Base-by-base conservation (phyloP, 2,329 filamentous ascomycete genomes). In the Stachybotrys chartarum region DNA sequence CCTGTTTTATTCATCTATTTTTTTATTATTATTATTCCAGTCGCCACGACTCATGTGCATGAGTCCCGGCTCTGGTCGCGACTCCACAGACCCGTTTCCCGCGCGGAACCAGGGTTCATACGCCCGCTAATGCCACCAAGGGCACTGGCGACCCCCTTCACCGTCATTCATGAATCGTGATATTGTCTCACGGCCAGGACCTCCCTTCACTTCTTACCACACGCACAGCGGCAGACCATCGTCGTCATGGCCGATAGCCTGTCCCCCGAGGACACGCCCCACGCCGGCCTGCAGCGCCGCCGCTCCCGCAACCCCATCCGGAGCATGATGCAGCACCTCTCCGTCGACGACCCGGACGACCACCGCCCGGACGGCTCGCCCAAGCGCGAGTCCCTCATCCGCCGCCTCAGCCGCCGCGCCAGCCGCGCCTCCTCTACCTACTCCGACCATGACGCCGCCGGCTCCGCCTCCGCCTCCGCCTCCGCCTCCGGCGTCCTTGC, bases 301-400 rank as follows among this genome's bases (percentile, higher is more conserved):
- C 62, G 69, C 30, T 71, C 68, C 51, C 67, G 64, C 61, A 71
- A 71, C 56, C 68, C 68, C 52, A 61, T 71, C 50, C 66, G 63
- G 52, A 70, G 65, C 55, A 71, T 71, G 67, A 71, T 71, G 64
- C 68, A 70, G 57, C 69, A 71, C 55, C 67, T 71, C 51, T 70
- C 69, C 35, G 69, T 71, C 52, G 69, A 71, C 32, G 58, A 64
- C 7, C 61, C 66, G 7, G 60, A 65, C 39, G 62, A 64, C 32
- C 8, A 42, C 35, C 24, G 24, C 24, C 24, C 24, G 24, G 63
- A 69, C 18, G 62, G 64, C 7, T 61, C 62, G 30, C 60, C 63
- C 17, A 60, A 66, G n/a, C 64, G 65, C 48, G 58, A 59, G 11
- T 70, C 68, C 8, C 61, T 71, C 52, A 71, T 71, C n/a, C 68